phyloP scores from a whole-genome alignment of 306 rosid species.

The Aeschynomene evenia region DNA sequence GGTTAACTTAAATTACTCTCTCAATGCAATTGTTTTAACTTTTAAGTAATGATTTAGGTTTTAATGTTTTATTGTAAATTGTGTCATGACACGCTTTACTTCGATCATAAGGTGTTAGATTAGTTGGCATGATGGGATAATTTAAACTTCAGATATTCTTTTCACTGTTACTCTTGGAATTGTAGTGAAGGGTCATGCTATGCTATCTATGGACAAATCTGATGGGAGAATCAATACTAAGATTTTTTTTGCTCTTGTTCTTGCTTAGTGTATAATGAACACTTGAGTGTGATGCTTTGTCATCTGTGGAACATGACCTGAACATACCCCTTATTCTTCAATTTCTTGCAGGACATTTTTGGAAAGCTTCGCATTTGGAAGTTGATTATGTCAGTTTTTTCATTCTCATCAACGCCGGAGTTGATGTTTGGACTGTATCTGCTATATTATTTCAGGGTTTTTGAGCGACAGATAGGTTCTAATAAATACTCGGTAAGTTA shows the following conservation, averaged over 20 bases:
- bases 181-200: slow-evolving; percentile 26
- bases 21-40: not conserved
- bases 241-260: not conserved
- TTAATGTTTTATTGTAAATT: slow-evolving; percentile 13
- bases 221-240: slow-evolving; percentile 16
- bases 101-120: not conserved
- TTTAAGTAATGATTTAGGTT: slow-evolving; percentile 9
- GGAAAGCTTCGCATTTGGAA: slow-evolving; percentile 83
- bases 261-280: not conserved
- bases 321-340: slow-evolving; percentile 1
- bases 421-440: slow-evolving; percentile 90
- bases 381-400: slow-evolving; percentile 65
- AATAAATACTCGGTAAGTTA: slow-evolving; percentile 79
- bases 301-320: not conserved
- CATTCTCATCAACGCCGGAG: slow-evolving; percentile 95
- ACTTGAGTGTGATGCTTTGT: slow-evolving; percentile 6
- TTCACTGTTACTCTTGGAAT: not conserved
- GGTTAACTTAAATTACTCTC: not conserved
- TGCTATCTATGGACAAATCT: slow-evolving; percentile 10
- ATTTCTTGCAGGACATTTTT: slow-evolving; percentile 72
- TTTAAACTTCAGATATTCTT: slow-evolving; percentile 15
- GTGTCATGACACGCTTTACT: not conserved
- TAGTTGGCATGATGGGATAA: not conserved
- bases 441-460: slow-evolving; percentile 93
- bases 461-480: slow-evolving; percentile 98